Evolutionary conservation across 2,329 filamentous ascomycete genomes (phyloP).

Genomic region (Rosellinia necatrix): DNA sequence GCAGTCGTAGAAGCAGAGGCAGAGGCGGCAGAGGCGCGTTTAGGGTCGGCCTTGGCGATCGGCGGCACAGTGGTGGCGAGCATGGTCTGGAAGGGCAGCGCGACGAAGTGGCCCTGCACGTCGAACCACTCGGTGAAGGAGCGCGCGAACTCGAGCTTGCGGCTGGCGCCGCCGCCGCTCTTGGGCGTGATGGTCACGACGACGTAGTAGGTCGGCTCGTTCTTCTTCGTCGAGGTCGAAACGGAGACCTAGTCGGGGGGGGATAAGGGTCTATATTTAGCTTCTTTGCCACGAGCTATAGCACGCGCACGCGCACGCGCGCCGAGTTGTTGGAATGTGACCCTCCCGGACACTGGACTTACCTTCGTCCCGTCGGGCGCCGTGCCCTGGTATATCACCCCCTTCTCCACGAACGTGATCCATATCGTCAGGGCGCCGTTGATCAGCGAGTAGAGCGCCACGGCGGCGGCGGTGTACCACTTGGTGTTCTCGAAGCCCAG

Average conservation of each 20-base stretch:
- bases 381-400: conserved; percentile 77
- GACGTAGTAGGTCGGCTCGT: conserved; percentile 80
- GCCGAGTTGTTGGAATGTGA: too few species aligned
- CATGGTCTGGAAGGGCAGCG: conserved; percentile 77
- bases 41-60: conserved; percentile 69
- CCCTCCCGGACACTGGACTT: too few species aligned
- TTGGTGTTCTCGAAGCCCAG: conserved; percentile 88
- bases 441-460: conserved; percentile 76
- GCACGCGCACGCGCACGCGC: too few species aligned
- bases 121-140: conserved; percentile 82
- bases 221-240: conserved; percentile 73
- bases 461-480: conserved; percentile 77
- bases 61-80: conserved; percentile 69
- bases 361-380: conserved; percentile 59
- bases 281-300: too few species aligned
- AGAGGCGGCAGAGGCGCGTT: conserved; percentile 48
- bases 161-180: conserved; percentile 41
- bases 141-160: conserved; percentile 59
- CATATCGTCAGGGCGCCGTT: conserved; percentile 80
- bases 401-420: conserved; percentile 82
- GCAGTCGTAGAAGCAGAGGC: conserved; percentile 28
- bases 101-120: conserved; percentile 70
- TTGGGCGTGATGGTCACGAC: conserved; percentile 61
- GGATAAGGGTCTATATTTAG: too few species aligned
- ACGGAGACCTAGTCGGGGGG: conserved; percentile 71